A percentile compares a stretch with the other conserved stretches of the same genome.
phyloP scores from a whole-genome alignment of 2,329 filamentous ascomycete genomes.

The Aspergillus sp. region DNA sequence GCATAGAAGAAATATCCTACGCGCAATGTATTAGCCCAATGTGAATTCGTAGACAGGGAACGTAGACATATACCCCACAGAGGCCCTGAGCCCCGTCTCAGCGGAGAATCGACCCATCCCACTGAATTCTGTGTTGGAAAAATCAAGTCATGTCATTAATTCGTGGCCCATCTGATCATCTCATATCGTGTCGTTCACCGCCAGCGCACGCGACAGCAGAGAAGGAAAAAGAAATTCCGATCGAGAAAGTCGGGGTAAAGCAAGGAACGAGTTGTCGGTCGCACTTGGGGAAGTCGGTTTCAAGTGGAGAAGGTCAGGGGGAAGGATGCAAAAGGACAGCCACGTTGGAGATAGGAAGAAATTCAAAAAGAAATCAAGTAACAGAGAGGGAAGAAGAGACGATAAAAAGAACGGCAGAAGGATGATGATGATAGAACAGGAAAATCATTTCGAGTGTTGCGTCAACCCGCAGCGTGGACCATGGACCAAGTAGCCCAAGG shows the following conservation, averaged over 20 bases:
- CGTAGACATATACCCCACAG: slow-evolving; percentile 23
- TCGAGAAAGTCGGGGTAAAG: no score
- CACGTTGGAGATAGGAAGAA: background rate
- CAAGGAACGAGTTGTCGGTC: no score
- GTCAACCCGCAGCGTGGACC: no score
- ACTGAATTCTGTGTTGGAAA: slow-evolving; percentile 7
- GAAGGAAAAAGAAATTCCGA: no score
- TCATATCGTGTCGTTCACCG: slow-evolving; percentile 4
- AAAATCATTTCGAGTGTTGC: no score
- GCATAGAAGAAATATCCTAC: slow-evolving; percentile 28
- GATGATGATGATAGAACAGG: background rate
- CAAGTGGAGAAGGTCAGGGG: background rate
- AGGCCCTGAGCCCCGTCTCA: slow-evolving; percentile 27
- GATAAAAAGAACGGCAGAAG: background rate
- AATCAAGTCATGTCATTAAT: slow-evolving; percentile 7
- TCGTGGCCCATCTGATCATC: slow-evolving; percentile 1
- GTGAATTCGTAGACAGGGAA: background rate
- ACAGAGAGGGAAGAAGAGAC: background rate
- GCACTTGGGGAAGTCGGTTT: no score
- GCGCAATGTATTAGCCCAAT: slow-evolving; percentile 13
- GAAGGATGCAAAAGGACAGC: background rate
- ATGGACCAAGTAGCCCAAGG: no score
- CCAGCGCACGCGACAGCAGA: background rate
- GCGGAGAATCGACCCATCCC: slow-evolving; percentile 24
- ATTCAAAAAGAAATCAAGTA: background rate